Percentiles rank a stretch among this genome's conserved stretches.
phyloP scores from a whole-genome alignment of 306 rosid genomes.

The Urtica urens region DNA sequence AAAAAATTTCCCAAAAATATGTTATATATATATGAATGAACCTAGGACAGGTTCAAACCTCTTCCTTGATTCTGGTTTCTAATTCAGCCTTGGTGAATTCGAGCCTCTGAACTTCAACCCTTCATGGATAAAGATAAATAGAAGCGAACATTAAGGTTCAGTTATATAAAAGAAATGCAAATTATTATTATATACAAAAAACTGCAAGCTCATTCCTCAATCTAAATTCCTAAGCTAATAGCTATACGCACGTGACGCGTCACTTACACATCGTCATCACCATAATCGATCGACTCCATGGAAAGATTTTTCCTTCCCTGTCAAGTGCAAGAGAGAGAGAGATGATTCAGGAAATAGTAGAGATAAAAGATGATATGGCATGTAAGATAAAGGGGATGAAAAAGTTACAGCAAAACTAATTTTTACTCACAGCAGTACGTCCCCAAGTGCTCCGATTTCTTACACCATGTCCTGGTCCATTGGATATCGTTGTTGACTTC shows the following conservation, averaged over 20 bases:
- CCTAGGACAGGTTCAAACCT: conserved; percentile 34
- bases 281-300: conserved; percentile 63
- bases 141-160: background rate
- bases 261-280: conserved; percentile 71
- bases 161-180: background rate
- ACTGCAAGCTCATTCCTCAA: background rate
- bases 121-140: conserved; percentile 29
- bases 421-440: conserved; percentile 64
- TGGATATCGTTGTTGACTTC: conserved; percentile 43
- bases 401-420: conserved; percentile 14
- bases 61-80: conserved; percentile 41
- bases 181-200: background rate
- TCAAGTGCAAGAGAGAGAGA: conserved; percentile 9
- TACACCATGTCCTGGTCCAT: conserved; percentile 23
- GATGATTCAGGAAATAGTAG: no score
- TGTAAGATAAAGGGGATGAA: background rate
- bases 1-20: conserved; percentile 18
- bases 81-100: conserved; percentile 51
- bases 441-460: conserved; percentile 41
- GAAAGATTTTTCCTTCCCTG: conserved; percentile 97
- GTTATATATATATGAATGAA: conserved; percentile 13
- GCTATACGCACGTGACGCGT: conserved; percentile 17
- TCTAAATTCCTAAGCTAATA: no score
- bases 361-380: background rate
- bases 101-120: conserved; percentile 57